These are phyloP conservation scores for Stromatinia cepivora DNA, from an alignment of 2,329 filamentous ascomycete species.

Conservation along the genomic window DNA sequence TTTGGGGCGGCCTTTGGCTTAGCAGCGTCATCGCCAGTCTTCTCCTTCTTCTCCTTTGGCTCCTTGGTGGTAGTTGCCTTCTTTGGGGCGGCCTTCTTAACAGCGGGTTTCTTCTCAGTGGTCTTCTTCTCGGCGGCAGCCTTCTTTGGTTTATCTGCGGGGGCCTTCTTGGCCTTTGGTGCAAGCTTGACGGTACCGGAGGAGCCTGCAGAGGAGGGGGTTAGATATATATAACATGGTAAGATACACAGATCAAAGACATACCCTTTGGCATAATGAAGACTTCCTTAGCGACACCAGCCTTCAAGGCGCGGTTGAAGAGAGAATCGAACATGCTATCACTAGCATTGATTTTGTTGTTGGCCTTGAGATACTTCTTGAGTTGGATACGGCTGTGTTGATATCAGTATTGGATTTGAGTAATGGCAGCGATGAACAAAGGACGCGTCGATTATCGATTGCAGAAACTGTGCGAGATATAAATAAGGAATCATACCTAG, in stretches of 20 bases:
- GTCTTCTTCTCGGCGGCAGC: slow-evolving; percentile 44
- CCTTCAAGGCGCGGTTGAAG: slow-evolving; percentile 68
- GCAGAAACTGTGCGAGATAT: slow-evolving; percentile 17
- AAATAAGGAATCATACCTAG: slow-evolving; percentile 35
- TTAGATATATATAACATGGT: slow-evolving; percentile 32
- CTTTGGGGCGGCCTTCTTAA: slow-evolving; percentile 50
- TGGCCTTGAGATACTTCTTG: slow-evolving; percentile 73
- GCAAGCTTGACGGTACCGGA: slow-evolving; percentile 72
- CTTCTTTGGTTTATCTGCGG: slow-evolving; percentile 40
- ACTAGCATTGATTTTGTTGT: slow-evolving; percentile 63
- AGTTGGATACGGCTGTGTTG: slow-evolving; percentile 59
- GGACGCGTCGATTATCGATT: slow-evolving; percentile 33
- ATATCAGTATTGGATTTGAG: slow-evolving; percentile 28
- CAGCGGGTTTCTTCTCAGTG: slow-evolving; percentile 36
- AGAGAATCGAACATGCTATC: slow-evolving; percentile 63
- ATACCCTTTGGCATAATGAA: slow-evolving; percentile 73
- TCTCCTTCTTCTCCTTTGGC: slow-evolving; percentile 22
- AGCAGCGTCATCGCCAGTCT: slow-evolving; percentile 27
- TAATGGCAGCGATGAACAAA: slow-evolving; percentile 21
- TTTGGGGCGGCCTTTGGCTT: slow-evolving; percentile 42
- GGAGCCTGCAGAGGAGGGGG: slow-evolving; percentile 49
- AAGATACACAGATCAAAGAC: slow-evolving; percentile 38
- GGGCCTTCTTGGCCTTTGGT: slow-evolving; percentile 24
- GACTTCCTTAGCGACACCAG: slow-evolving; percentile 66
- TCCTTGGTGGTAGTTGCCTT: slow-evolving; percentile 43